Evolutionary conservation across 345 rosid species (phyloP), one percentile per base, ranked within the genome.

Genomic region (Eucalyptus urophylla): DNA sequence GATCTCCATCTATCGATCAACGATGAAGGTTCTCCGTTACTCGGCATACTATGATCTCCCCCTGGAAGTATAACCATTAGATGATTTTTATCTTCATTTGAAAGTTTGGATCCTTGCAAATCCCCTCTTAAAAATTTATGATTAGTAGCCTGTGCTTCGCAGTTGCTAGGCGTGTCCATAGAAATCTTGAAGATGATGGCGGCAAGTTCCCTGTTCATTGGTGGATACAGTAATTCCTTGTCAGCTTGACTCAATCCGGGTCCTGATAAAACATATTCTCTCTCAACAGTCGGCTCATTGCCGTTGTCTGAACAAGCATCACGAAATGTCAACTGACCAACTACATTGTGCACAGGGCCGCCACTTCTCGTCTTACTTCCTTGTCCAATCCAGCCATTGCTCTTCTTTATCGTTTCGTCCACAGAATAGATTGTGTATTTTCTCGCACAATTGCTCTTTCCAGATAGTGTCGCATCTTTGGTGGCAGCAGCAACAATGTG

Each of bases 31-130:
- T 87, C 91, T 86, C 96, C 92, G 45, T 94, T 93, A 89, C 90
- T 91, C n/a, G 98, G 98, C 89, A 96, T 86, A 88, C 98, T 92
- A 92, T 97, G 99, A 31, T 91, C 83, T 49, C 95, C 99, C 24
- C 95, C 94, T 13, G 99, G 98, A 93, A 97, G 93, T 90, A 97
- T 94, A 80, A 94, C 94, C 7, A 93, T 93, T 54, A 92, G 90
- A 85, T 80, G 89, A 56, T 53, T 65, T 16, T 89, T 76, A 83
- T 87, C 87, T 58, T 89, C 88, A 54, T 89, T 91, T 11, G 86
- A 27, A 44, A 86, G 60, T 40, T 86, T 44, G 60, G 67, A 54
- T 31, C 31, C 43, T n/a, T 25, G 88, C 43, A 54, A 86, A 86
- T 54, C 69, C 49, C 15, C 88, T 53, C 69, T 31, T 33, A 54